Conservation (phyloP, 176 grass and related monocot genomes). For the Luzula sylvatica region DNA sequence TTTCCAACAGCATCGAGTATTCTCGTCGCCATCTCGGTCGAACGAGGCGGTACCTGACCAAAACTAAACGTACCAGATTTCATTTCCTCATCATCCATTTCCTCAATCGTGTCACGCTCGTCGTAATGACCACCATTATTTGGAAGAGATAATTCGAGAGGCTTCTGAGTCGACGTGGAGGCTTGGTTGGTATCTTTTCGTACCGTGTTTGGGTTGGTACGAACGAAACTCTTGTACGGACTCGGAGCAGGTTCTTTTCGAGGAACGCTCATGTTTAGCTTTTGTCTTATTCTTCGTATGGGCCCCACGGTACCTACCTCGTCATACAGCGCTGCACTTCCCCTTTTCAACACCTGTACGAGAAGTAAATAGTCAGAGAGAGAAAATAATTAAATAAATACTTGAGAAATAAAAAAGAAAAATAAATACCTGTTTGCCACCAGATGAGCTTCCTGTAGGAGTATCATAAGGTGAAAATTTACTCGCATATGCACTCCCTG, state of each 20-base stretch:
- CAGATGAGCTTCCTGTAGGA: constrained; percentile 9
- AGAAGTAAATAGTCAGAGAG: neutral
- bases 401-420: neutral
- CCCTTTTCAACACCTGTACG: constrained; percentile 70
- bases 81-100: constrained; percentile 18
- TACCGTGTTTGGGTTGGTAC: constrained; percentile 16
- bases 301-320: constrained; percentile 58
- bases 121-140: constrained; percentile 21
- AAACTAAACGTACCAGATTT: constrained; percentile 30
- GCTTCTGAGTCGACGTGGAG: constrained; percentile 20
- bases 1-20: constrained; percentile 70
- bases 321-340: constrained; percentile 40
- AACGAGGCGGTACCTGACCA: constrained; percentile 29
- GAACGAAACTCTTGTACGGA: constrained; percentile 34
- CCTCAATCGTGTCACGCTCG: constrained; percentile 22
- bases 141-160: constrained; percentile 22
- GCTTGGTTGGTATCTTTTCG: constrained; percentile 30
- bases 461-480: constrained; percentile 17
- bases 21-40: constrained; percentile 68
- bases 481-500: constrained; percentile 2
- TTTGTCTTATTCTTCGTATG: constrained; percentile 81
- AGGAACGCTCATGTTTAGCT: constrained; percentile 45
- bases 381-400: neutral
- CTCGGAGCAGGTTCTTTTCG: constrained; percentile 22
- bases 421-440: constrained; percentile 13